phyloP scores from a whole-genome alignment of 768 basidiomycete species.

The Heimioporus sp. region DNA sequence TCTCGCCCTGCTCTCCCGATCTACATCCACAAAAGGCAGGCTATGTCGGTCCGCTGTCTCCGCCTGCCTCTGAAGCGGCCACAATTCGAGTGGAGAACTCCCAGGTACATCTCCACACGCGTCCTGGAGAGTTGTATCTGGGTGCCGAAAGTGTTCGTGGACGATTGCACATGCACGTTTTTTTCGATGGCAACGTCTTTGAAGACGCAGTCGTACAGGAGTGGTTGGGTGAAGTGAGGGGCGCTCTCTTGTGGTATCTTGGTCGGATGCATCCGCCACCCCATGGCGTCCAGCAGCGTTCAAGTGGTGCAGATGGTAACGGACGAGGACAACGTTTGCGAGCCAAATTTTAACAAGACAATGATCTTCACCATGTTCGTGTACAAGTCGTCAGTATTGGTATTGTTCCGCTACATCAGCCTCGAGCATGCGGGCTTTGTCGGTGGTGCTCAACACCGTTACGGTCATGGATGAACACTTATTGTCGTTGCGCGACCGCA shows the following conservation, averaged over 20 bases:
- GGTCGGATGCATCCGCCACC: conserved; percentile 3
- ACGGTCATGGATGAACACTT: no score
- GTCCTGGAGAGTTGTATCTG: conserved; percentile 25
- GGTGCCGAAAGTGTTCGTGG: conserved; percentile 36
- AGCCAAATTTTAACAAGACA: no score
- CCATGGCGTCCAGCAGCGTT: no score
- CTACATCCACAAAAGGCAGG: neutral
- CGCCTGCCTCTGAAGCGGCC: neutral
- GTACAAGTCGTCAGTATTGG: no score
- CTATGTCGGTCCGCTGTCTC: neutral
- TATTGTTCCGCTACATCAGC: no score
- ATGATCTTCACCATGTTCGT: no score
- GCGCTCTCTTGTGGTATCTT: conserved; percentile 27
- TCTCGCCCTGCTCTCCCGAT: conserved; percentile 9
- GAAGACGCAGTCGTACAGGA: conserved; percentile 36
- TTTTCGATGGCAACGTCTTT: conserved; percentile 45
- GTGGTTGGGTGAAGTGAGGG: conserved; percentile 43
- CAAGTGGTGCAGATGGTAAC: no score
- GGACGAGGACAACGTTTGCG: no score
- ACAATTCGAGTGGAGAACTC: neutral
- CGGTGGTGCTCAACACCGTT: no score
- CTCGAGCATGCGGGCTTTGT: no score
- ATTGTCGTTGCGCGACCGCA: no score
- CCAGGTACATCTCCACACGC: neutral
- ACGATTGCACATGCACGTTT: conserved; percentile 32